Evolutionary conservation across 1,284 basidiomycete genomes (phyloP).

Genomic region (Trichosporon sp.): DNA sequence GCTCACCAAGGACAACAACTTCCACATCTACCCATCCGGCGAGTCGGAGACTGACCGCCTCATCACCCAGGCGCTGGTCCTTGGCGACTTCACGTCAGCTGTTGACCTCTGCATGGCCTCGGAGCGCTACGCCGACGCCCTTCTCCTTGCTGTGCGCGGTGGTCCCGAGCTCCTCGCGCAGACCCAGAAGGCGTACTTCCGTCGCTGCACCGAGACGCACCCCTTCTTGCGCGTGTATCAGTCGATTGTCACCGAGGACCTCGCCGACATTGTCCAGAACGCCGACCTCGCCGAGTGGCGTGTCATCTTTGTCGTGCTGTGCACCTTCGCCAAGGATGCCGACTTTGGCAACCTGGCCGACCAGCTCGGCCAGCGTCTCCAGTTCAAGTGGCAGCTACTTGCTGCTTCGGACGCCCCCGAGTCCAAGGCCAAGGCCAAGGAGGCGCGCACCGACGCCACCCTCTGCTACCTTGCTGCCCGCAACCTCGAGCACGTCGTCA

Average conservation of each 20-base stretch:
- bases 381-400: constrained; percentile 68
- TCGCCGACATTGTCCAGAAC: constrained; percentile 90
- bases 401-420: constrained; percentile 54
- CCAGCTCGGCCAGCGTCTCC: constrained; percentile 84
- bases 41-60: constrained; percentile 84
- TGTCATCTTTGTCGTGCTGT: constrained; percentile 94
- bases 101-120: constrained; percentile 86
- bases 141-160: constrained; percentile 86
- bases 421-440: constrained; percentile 52
- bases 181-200: constrained; percentile 93
- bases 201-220: constrained; percentile 66
- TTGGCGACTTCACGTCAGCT: constrained; percentile 90
- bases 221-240: constrained; percentile 94
- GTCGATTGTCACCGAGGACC: constrained; percentile 87
- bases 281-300: constrained; percentile 93
- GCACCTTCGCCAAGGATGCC: constrained; percentile 82
- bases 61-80: constrained; percentile 85
- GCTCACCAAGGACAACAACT: constrained; percentile 61
- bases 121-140: constrained; percentile 89
- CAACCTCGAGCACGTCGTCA: constrained; percentile 79
- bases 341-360: constrained; percentile 85
- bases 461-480: constrained; percentile 88
- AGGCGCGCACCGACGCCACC: constrained; percentile 81
- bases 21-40: constrained; percentile 84
- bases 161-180: constrained; percentile 81